Evolutionary conservation across 1,139 yeast species (phyloP), one percentile per base, ranked within the genome.

Genomic region (Hansenula sp.): DNA sequence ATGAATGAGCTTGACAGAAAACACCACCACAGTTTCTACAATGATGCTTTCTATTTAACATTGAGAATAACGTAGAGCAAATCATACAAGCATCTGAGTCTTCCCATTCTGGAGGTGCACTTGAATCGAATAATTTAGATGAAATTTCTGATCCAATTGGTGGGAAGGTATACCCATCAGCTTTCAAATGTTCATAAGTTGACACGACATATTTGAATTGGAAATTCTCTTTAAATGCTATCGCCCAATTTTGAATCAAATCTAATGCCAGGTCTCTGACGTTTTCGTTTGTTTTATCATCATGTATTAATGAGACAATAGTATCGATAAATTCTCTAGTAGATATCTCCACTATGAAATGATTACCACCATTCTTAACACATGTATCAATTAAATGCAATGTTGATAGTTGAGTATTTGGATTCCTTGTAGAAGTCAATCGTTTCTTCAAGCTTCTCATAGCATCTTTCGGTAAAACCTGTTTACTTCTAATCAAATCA

Each of bases 1-100:
- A 68, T 21, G 97, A 88, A 61, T 92, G 95, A 19, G 77, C 75
- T 49, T 86, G 92, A 61, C 96, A 82, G 56, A 75, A 92, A 0
- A 88, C 96, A 1, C 97, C 97, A 21, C 99, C 99, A 64, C 99
- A 92, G 39, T 95, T 85, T 42, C 98, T 74, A 60, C 98, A 92
- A 63, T 92, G 98, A 61, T 92, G 99, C 59, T 92, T 89, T 55
- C 99, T 73, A 59, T 87, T 89, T 49, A 90, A 69, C 62, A 90
- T 75, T 2, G 94, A 72, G 56, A 92, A 92, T 13, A 82, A 68
- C 29, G 73, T 78, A 41, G 95, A 89, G 54, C 97, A 88, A 44
- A 87, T 80, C 97, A 94, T 90, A 61, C 99, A 92, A 12, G 87
- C 88, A 55, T 89, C 96, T 16, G 89, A 82, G 56, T 94, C 98